Evolutionary conservation across 2,329 filamentous ascomycete species (phyloP), one percentile per base, ranked within the genome.

Genomic region (Thelonectria blattea): DNA sequence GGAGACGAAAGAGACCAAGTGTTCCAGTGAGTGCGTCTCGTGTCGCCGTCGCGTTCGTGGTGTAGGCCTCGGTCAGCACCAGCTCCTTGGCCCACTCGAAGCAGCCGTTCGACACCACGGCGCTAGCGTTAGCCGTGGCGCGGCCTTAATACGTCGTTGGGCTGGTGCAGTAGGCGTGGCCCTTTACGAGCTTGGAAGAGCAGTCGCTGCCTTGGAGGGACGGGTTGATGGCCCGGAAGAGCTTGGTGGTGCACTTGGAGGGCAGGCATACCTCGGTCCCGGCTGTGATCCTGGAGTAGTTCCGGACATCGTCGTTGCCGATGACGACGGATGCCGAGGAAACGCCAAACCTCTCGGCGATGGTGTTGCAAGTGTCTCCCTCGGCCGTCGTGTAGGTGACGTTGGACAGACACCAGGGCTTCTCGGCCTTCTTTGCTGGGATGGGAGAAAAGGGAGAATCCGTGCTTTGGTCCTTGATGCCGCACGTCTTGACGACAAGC

Each of bases 61-160:
- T n/a, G 39, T 42, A 18, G 39, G 2, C 15, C n/a, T 42, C 15
- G 11, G 39, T n/a, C 3, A 42, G 39, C 4, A 42, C 39, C 18
- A 15, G 17, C 17, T 42, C 11, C 39, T 42, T 42, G 5, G 7
- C 15, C 39, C 9, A 42, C 39, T 42, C 39, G 15, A 42, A 42
- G 39, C 39, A n/a, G n/a, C 17, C 39, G 27, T 12, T 52, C n/a
- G 53, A 60, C 47, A 60, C 56, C 48, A 57, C 57, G 41, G 47
- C 50, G 58, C 58, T 52, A 15, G 57, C 39, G 15, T 42, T 42
- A 7, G 9, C 18, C 5, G 3, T 9, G 7, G 7, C 39, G n/a
- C 17, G 14, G 17, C 18, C 17, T 15, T 15, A 42, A 15, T 42
- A 42, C 3, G 39, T 14, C 4, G 34, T 39, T 9, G 34, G 34